Conservation (phyloP, 331 rosid genomes). For the Saraca asoca region DNA sequence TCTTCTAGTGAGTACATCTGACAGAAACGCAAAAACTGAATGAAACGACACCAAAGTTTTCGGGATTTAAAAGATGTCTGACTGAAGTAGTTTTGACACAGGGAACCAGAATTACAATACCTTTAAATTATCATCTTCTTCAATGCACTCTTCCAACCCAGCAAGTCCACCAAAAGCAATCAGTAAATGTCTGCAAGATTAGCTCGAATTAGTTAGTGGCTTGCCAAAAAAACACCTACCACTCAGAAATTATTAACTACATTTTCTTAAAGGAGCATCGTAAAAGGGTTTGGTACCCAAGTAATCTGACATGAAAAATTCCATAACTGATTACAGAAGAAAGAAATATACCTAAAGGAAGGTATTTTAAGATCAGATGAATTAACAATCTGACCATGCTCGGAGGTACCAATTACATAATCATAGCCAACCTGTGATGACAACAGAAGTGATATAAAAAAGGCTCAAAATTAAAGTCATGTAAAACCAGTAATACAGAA, state of each 20-base stretch:
- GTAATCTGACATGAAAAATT: slow-evolving; percentile 14
- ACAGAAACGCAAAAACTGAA: slow-evolving; percentile 24
- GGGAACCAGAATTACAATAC: slow-evolving; percentile 40
- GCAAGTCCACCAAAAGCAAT: slow-evolving; percentile 99
- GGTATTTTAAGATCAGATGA: slow-evolving; percentile 79
- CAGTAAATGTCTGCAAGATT: slow-evolving; percentile 69
- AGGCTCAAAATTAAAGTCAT: neutral
- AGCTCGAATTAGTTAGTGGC: slow-evolving; percentile 25
- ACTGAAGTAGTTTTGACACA: slow-evolving; percentile 25
- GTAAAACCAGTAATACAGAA: slow-evolving; percentile 7
- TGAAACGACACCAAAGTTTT: neutral
- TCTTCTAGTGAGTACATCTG: slow-evolving; percentile 15
- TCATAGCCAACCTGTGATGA: slow-evolving; percentile 86
- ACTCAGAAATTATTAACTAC: slow-evolving; percentile 21
- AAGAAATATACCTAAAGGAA: slow-evolving; percentile 61
- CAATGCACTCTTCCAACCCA: slow-evolving; percentile 94
- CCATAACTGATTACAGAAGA: slow-evolving; percentile 23
- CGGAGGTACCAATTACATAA: slow-evolving; percentile 87
- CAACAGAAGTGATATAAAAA: slow-evolving; percentile 28
- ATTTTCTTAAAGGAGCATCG: slow-evolving; percentile 10
- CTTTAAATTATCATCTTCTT: slow-evolving; percentile 80
- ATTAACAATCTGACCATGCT: slow-evolving; percentile 70
- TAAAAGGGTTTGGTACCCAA: slow-evolving; percentile 14
- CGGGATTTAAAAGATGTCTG: slow-evolving; percentile 19
- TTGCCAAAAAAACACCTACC: neutral